Evolutionary conservation across 2,329 filamentous ascomycete species (phyloP).

Genomic region (Ascochyta rabiei): DNA sequence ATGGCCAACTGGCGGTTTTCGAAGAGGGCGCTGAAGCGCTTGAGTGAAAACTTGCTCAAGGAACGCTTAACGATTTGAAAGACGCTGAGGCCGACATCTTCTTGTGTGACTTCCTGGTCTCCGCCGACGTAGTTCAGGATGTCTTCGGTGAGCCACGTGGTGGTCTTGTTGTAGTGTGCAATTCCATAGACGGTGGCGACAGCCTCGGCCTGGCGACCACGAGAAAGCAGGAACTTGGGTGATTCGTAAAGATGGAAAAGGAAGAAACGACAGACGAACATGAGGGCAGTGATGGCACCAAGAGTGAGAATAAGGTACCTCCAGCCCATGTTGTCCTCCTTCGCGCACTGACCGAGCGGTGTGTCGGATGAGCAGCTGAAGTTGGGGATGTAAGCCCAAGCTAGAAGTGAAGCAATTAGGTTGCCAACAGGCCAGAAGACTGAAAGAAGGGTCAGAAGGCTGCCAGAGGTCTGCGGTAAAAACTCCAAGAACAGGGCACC

Average conservation of each 20-base stretch:
- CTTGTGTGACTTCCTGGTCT: constrained; percentile 49
- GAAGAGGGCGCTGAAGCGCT: constrained; percentile 70
- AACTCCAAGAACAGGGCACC: constrained; percentile 85
- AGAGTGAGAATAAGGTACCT: constrained; percentile 74
- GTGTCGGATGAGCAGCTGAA: constrained; percentile 58
- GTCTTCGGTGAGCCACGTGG: constrained; percentile 68
- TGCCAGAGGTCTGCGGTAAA: constrained; percentile 74
- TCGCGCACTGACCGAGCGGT: constrained; percentile 47
- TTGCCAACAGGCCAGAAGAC: constrained; percentile 89
- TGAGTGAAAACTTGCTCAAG: constrained; percentile 69
- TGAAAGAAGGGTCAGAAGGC: constrained; percentile 78
- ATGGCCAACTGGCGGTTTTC: constrained; percentile 54
- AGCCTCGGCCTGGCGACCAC: constrained; percentile 77
- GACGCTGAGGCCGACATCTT: constrained; percentile 49
- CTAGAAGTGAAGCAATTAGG: constrained; percentile 66
- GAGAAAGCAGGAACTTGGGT: constrained; percentile 79
- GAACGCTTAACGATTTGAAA: constrained; percentile 63
- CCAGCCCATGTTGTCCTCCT: constrained; percentile 72
- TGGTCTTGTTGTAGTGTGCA: constrained; percentile 68
- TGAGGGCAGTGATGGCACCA: constrained; percentile 73
- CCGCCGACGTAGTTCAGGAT: constrained; percentile 62
- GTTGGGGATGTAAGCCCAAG: constrained; percentile 76
- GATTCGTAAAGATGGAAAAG: constrained; percentile 84
- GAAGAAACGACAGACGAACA: constrained; percentile 81
- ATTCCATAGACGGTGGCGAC: constrained; percentile 81